Evolutionary conservation across 192 early-diverging fungal genomes (phyloP).

Genomic region (Entomortierella beljakovae): DNA sequence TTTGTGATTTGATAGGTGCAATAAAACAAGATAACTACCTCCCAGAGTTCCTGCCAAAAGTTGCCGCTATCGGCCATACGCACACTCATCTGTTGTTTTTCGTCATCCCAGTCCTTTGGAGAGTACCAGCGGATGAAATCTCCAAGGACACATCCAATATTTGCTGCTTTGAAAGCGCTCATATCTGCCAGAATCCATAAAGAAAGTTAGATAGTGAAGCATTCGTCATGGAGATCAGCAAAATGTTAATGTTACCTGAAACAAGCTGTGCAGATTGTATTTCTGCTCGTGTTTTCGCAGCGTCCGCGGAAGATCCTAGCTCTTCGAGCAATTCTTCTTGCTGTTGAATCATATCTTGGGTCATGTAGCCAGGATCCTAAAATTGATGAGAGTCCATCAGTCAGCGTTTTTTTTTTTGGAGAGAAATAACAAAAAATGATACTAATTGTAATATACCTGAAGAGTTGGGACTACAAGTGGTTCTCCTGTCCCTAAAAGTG

Average conservation of each 20-base stretch:
- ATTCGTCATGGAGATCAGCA: neutral
- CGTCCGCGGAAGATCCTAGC: conserved; percentile 77
- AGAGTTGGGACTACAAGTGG: conserved; percentile 73
- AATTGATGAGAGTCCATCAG: neutral
- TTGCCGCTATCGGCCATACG: conserved; percentile 86
- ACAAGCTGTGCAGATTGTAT: conserved; percentile 80
- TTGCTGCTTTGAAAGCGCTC: conserved; percentile 95
- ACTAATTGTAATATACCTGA: conserved; percentile 54
- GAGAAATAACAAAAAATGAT: neutral
- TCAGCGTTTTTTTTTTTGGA: too few relatives aligned
- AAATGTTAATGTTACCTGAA: conserved; percentile 59
- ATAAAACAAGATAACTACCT: conserved; percentile 44
- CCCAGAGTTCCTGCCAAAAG: conserved; percentile 91
- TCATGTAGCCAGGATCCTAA: conserved; percentile 80
- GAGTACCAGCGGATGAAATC: conserved; percentile 98
- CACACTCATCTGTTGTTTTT: conserved; percentile 64
- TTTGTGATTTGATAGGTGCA: too few relatives aligned
- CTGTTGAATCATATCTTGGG: conserved; percentile 89
- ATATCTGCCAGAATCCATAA: conserved; percentile 66
- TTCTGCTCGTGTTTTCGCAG: conserved; percentile 74
- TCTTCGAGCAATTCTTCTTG: conserved; percentile 81
- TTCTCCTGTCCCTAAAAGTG: conserved; percentile 66
- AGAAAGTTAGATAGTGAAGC: neutral
- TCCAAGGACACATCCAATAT: conserved; percentile 77
- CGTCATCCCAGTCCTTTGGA: conserved; percentile 83